Evolutionary conservation across 345 rosid species (phyloP).

Genomic region (Salix suchowensis): DNA sequence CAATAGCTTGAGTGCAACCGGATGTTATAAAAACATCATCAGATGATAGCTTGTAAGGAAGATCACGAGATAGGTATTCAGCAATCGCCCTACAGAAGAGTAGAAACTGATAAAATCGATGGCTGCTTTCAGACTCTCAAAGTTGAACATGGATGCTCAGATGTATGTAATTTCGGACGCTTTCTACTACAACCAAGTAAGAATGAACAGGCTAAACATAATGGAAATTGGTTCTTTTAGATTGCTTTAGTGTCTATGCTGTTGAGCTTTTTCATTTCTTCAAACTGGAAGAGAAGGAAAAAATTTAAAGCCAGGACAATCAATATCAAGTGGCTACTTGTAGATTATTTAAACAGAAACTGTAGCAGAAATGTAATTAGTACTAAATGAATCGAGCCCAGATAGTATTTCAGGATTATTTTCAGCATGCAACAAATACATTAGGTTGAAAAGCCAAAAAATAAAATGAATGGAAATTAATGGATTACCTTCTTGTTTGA

Average conservation of each 20-base stretch:
- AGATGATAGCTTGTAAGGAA: slow-evolving; percentile 67
- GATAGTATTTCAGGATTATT: not conserved
- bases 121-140: not conserved
- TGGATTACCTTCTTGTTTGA: slow-evolving; percentile 67
- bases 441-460: not conserved
- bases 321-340: not conserved
- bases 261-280: not conserved
- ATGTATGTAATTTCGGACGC: not conserved
- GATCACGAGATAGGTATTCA: slow-evolving; percentile 68
- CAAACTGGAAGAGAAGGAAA: too few species aligned
- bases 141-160: not conserved
- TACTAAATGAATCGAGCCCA: not conserved
- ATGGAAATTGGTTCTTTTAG: not conserved
- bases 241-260: not conserved
- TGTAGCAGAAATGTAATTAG: too few species aligned
- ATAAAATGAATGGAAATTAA: not conserved
- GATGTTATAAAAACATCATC: slow-evolving; percentile 86
- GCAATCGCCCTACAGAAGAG: slow-evolving; percentile 59
- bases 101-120: not conserved
- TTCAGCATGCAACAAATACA: not conserved
- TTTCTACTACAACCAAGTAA: not conserved
- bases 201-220: not conserved
- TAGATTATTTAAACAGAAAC: not conserved
- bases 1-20: slow-evolving; percentile 95
- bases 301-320: not conserved